Evolutionary conservation across 2,329 filamentous ascomycete species (phyloP).

Genomic region (Scedosporium minutisporum): DNA sequence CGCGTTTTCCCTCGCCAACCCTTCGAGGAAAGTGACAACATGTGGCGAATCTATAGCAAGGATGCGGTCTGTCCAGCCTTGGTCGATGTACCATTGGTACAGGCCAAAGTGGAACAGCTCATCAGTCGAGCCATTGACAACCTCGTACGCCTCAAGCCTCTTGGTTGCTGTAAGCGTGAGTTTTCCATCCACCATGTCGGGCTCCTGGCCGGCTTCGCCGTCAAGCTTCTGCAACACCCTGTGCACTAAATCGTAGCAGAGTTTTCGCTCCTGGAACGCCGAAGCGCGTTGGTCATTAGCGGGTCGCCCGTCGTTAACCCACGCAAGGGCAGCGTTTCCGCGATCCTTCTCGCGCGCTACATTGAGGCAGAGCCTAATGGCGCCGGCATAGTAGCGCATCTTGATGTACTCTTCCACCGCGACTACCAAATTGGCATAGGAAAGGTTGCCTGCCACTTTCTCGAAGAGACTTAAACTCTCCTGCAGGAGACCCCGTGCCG

Average conservation of each 20-base stretch:
- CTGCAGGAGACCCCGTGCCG: conserved; percentile 69
- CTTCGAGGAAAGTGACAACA: conserved; percentile 76
- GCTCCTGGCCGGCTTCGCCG: conserved; percentile 54
- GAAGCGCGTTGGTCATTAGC: conserved; percentile 57
- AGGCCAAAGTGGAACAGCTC: conserved; percentile 92
- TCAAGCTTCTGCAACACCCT: conserved; percentile 73
- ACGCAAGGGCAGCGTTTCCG: conserved; percentile 73
- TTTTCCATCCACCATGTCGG: conserved; percentile 68
- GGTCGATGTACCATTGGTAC: conserved; percentile 94
- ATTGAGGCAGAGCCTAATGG: conserved; percentile 74
- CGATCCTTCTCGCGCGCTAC: conserved; percentile 81
- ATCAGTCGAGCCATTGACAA: conserved; percentile 80
- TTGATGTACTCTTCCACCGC: conserved; percentile 71
- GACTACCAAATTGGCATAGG: conserved; percentile 67
- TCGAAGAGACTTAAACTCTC: conserved; percentile 85
- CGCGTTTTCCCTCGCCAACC: conserved; percentile 61
- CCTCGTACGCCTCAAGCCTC: conserved; percentile 77
- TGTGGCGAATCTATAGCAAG: conserved; percentile 77
- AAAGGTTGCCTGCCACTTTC: conserved; percentile 75
- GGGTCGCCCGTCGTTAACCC: conserved; percentile 77
- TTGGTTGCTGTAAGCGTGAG: conserved; percentile 68
- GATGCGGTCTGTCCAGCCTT: conserved; percentile 77
- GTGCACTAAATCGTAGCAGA: conserved; percentile 83
- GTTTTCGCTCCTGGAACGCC: conserved; percentile 61
- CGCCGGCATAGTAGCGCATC: conserved; percentile 86